Evolutionary conservation across 139 green algal genomes (phyloP).

Genomic region (Diplosphaera chodatii): DNA sequence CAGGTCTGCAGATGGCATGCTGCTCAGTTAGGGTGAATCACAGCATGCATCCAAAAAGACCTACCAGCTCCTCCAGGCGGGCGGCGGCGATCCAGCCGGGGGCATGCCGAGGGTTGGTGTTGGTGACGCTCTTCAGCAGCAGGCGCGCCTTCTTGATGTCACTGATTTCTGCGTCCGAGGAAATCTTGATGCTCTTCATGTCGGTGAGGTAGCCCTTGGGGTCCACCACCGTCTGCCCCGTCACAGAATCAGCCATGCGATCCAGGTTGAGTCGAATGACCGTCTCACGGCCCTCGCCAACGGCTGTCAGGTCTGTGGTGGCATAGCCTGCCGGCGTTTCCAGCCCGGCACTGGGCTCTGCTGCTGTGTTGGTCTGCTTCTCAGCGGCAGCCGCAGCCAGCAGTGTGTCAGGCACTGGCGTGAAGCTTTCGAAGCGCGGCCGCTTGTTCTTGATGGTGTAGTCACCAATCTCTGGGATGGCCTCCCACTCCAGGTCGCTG

Average conservation of each 20-base stretch:
- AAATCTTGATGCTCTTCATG: conserved; percentile 72
- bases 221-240: conserved; percentile 95
- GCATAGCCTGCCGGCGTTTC: conserved; percentile 49
- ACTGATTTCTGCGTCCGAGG: conserved; percentile 81
- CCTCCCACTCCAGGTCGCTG: conserved; percentile 69
- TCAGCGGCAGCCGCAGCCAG: conserved; percentile 65
- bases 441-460: conserved; percentile 87
- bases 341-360: conserved; percentile 24
- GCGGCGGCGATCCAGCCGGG: conserved; percentile 95
- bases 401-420: conserved; percentile 87
- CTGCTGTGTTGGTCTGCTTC: conserved; percentile 44
- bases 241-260: conserved; percentile 83
- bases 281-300: conserved; percentile 63
- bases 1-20: no score
- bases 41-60: neutral
- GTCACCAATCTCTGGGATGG: conserved; percentile 97
- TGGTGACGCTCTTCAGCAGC: conserved; percentile 93
- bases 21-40: no score
- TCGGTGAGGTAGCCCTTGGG: conserved; percentile 98
- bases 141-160: conserved; percentile 98
- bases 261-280: conserved; percentile 94
- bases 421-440: conserved; percentile 67
- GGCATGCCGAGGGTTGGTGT: conserved; percentile 93
- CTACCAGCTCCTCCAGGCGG: conserved; percentile 70
- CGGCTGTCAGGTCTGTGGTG: conserved; percentile 85